Evolutionary conservation across 176 grass and related monocot genomes (phyloP).

Genomic region (Oryza glumipatula): DNA sequence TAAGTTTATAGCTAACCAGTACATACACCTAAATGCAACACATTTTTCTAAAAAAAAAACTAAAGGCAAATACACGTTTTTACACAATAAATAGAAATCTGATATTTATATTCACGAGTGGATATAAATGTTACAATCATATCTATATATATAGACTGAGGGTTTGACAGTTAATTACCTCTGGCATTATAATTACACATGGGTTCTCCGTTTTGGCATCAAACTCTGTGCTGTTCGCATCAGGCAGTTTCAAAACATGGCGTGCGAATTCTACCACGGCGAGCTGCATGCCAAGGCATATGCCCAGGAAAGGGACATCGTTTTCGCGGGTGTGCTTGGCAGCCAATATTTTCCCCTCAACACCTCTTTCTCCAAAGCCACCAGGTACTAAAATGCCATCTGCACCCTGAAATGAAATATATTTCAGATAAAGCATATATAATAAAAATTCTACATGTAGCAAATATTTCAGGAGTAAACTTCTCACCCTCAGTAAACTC

Average conservation of each 20-base stretch:
- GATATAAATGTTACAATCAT: no score
- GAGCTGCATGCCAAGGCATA: constrained; percentile 69
- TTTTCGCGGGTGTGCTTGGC: constrained; percentile 61
- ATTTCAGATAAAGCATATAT: not conserved
- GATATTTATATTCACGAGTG: no score
- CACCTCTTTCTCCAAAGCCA: constrained; percentile 53
- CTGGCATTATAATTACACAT: constrained; percentile 53
- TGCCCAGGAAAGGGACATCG: constrained; percentile 59
- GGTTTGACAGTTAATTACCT: constrained; percentile 40
- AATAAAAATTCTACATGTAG: not conserved
- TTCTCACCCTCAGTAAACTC: constrained; percentile 63
- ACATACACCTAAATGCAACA: no score
- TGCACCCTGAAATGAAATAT: constrained; percentile 54
- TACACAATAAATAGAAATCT: no score
- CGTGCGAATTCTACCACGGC: constrained; percentile 54
- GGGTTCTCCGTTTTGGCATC: constrained; percentile 44
- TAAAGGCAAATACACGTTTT: no score
- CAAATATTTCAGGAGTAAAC: not conserved
- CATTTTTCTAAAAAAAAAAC: no score
- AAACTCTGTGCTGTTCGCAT: constrained; percentile 57
- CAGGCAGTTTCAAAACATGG: constrained; percentile 47
- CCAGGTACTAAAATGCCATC: constrained; percentile 65
- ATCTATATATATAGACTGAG: no score
- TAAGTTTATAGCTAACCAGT: constrained; percentile 22
- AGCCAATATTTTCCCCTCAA: constrained; percentile 55